Percentiles rank a stretch among this genome's conserved stretches.
These are phyloP conservation scores for Rubroboletus pulcherrimus DNA, from an alignment of 768 basidiomycete genomes.

Conservation along the genomic window DNA sequence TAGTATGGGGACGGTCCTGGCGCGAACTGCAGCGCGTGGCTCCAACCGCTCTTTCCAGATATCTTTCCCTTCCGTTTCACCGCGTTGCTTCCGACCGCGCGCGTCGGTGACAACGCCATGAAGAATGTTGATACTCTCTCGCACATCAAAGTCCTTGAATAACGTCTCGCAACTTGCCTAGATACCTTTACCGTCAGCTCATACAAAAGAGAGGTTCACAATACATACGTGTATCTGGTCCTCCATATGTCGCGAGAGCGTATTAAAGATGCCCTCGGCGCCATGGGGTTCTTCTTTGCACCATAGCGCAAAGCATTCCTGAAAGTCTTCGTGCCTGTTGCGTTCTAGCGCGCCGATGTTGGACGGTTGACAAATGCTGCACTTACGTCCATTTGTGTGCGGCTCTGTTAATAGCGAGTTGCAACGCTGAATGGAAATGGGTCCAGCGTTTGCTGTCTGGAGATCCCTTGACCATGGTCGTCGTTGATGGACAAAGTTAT, in stretches of 20 bases:
- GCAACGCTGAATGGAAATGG: constrained; percentile 48
- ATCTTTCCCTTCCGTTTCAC: constrained; percentile 43
- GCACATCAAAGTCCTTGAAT: constrained; percentile 65
- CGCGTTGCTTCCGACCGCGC: constrained; percentile 47
- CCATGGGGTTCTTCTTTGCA: constrained; percentile 65
- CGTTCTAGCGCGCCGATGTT: background rate
- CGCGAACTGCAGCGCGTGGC: constrained; percentile 59
- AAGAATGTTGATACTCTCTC: constrained; percentile 66
- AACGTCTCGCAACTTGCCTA: constrained; percentile 66
- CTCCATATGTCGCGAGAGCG: constrained; percentile 70
- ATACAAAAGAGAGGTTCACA: background rate
- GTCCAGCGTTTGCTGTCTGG: constrained; percentile 46
- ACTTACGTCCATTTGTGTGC: constrained; percentile 55
- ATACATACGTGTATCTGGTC: constrained; percentile 45
- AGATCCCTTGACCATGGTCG: constrained; percentile 19
- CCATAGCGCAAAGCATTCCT: constrained; percentile 64
- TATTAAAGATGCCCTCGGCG: constrained; percentile 56
- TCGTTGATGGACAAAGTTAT: background rate
- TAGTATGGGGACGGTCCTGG: constrained; percentile 60
- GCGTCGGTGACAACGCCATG: constrained; percentile 71
- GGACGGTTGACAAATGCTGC: background rate
- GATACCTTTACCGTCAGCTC: background rate
- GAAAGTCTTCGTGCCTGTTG: constrained; percentile 47
- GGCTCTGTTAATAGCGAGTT: constrained; percentile 49
- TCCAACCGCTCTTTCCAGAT: constrained; percentile 63